Conservation (phyloP, 2,329 filamentous ascomycete genomes). For the Coleophoma cylindrospora region DNA sequence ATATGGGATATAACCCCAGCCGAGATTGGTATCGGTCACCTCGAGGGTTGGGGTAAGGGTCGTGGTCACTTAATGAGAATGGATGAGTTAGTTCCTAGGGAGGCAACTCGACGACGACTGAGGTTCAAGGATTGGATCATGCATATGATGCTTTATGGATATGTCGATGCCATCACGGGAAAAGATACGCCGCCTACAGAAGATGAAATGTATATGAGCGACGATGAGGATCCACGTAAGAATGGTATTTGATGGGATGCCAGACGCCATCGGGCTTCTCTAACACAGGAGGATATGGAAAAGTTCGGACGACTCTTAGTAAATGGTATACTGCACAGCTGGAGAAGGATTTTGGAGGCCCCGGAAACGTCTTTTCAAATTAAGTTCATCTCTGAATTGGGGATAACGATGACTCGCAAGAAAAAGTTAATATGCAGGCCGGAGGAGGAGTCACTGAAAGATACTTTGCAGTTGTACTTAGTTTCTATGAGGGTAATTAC, state of each 20-base stretch:
- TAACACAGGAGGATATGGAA: neutral
- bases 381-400: too few species aligned
- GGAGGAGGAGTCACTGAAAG: too few species aligned
- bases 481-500: too few species aligned
- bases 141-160: slow-evolving; percentile 59
- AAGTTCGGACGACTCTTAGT: too few species aligned
- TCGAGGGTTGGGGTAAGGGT: slow-evolving; percentile 52
- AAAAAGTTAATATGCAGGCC: too few species aligned
- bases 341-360: too few species aligned
- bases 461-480: too few species aligned
- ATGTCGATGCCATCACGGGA: slow-evolving; percentile 47
- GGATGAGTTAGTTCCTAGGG: slow-evolving; percentile 54
- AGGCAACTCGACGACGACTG: slow-evolving; percentile 47
- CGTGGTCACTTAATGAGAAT: slow-evolving; percentile 43
- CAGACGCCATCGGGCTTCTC: neutral
- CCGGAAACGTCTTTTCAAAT: too few species aligned
- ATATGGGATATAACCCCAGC: slow-evolving; percentile 47
- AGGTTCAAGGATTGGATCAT: slow-evolving; percentile 47
- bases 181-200: slow-evolving; percentile 43
- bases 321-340: too few species aligned
- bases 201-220: slow-evolving; percentile 46
- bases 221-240: slow-evolving; percentile 31
- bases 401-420: too few species aligned
- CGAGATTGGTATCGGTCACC: slow-evolving; percentile 46
- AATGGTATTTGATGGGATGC: too few species aligned